Conservation (phyloP, 345 rosid genomes). For the Litchi chinensis region DNA sequence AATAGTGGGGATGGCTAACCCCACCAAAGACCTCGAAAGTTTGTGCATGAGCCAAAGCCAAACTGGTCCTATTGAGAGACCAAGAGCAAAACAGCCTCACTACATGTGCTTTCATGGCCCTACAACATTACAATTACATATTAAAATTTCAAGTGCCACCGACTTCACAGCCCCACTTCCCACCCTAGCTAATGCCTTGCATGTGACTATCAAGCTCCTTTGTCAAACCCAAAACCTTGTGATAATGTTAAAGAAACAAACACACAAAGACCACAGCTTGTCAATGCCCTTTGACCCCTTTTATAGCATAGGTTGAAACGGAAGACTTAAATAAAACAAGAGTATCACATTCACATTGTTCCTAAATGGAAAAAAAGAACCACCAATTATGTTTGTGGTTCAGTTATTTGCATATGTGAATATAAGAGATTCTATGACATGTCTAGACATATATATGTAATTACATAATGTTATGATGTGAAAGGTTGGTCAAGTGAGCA, state of each 20-base stretch:
- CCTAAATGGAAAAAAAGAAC: too few relatives aligned
- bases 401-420: too few relatives aligned
- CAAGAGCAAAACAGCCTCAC: conserved; percentile 22
- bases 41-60: conserved; percentile 16
- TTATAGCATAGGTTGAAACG: neutral
- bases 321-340: neutral
- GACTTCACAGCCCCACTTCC: conserved; percentile 16
- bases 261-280: too few relatives aligned
- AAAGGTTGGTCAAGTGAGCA: too few relatives aligned
- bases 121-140: conserved; percentile 19
- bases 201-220: conserved; percentile 31
- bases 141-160: conserved; percentile 22
- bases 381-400: too few relatives aligned
- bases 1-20: neutral
- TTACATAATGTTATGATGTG: too few relatives aligned
- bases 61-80: conserved; percentile 6
- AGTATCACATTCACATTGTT: too few relatives aligned
- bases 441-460: too few relatives aligned
- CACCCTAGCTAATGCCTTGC: conserved; percentile 28
- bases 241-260: neutral
- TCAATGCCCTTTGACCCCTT: neutral
- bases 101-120: conserved; percentile 43
- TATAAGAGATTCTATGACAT: too few relatives aligned
- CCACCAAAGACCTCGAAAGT: neutral
- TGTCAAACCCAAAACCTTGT: conserved; percentile 4